phyloP scores from a whole-genome alignment of 2,329 filamentous ascomycete genomes.

The Apiospora hydei region DNA sequence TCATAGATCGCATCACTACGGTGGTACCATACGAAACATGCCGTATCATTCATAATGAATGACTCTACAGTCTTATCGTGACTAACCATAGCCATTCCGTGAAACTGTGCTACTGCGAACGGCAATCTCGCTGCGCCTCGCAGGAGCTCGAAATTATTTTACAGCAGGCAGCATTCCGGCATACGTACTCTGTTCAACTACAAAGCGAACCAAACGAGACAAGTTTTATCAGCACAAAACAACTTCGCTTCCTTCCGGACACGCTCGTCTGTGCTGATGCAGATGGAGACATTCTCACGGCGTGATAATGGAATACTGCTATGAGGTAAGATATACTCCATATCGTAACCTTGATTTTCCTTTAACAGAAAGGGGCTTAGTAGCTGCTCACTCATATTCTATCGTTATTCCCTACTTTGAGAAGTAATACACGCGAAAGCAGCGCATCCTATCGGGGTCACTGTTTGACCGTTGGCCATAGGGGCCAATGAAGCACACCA shows the following conservation, averaged over 20 bases:
- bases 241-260: no score
- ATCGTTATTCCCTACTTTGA: neutral
- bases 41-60: conserved; percentile 6
- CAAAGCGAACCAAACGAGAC: neutral
- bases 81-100: neutral
- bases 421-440: neutral
- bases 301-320: neutral
- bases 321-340: neutral
- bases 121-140: neutral
- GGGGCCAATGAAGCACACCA: neutral
- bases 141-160: neutral
- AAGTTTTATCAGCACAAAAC: neutral
- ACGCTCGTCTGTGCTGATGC: neutral
- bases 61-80: neutral
- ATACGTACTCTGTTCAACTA: neutral
- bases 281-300: no score
- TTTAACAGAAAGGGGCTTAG: neutral
- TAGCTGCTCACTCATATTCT: neutral
- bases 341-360: neutral
- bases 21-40: conserved; percentile 13
- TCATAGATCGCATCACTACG: conserved; percentile 21
- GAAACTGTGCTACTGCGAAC: conserved; percentile 6
- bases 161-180: neutral
- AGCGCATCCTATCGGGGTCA: neutral
- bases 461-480: neutral